Conservation (phyloP, 1,284 basidiomycete species). For the Moesziomyces antarcticus region DNA sequence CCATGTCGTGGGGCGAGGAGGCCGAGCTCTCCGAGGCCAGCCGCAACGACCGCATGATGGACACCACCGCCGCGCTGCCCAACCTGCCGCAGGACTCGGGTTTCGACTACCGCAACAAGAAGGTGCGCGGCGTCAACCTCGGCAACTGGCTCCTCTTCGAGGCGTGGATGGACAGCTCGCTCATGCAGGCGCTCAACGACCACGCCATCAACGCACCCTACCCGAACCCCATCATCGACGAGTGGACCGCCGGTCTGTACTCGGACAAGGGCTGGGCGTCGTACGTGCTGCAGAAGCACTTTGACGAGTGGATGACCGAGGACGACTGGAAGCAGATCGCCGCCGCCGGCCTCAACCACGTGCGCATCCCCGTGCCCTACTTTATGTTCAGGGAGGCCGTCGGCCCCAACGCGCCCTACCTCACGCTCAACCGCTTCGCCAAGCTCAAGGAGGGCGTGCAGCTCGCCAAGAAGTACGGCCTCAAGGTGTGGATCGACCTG, state of each 20-base stretch:
- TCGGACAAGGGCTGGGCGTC: conserved; percentile 67
- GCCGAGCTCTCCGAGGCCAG: conserved; percentile 28
- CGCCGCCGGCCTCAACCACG: conserved; percentile 72
- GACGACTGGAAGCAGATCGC: conserved; percentile 77
- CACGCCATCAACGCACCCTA: conserved; percentile 58
- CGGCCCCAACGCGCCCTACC: conserved; percentile 83
- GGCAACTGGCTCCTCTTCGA: conserved; percentile 66
- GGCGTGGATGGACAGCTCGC: conserved; percentile 69
- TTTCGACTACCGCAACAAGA: conserved; percentile 51
- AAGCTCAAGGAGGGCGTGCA: conserved; percentile 75
- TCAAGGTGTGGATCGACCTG: conserved; percentile 85
- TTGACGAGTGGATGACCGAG: conserved; percentile 85
- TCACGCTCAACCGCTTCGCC: conserved; percentile 78
- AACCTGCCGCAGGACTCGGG: conserved; percentile 48
- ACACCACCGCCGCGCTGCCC: conserved; percentile 19
- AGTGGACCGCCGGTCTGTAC: conserved; percentile 83
- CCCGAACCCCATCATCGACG: conserved; percentile 73
- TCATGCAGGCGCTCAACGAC: conserved; percentile 68
- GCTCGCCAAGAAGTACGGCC: conserved; percentile 80
- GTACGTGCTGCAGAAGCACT: conserved; percentile 71
- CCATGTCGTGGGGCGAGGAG: conserved; percentile 44
- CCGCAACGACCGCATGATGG: conserved; percentile 23
- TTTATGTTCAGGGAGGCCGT: conserved; percentile 84
- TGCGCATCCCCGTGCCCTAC: conserved; percentile 87
- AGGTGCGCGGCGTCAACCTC: conserved; percentile 64